phyloP scores from a whole-genome alignment of 2,329 filamentous ascomycete genomes.

The Aspergillus pseudoviridinutans region DNA sequence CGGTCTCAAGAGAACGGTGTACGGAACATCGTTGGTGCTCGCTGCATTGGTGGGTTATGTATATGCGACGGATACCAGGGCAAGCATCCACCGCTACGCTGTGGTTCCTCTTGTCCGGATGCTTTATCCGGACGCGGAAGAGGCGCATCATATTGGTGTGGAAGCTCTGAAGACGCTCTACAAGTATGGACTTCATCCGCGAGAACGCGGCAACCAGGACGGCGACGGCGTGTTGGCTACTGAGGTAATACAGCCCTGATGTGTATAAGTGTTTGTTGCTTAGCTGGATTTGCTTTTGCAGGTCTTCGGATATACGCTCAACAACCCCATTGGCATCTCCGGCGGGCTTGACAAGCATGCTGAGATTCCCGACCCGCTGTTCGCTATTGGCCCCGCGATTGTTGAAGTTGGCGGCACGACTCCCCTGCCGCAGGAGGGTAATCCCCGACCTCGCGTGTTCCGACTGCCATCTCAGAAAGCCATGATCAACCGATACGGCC shows the following conservation, averaged over 20 bases:
- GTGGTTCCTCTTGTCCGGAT: conserved; percentile 48
- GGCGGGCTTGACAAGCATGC: conserved; percentile 94
- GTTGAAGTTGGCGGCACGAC: conserved; percentile 93
- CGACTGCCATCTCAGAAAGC: conserved; percentile 77
- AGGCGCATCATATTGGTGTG: conserved; percentile 82
- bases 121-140: conserved; percentile 58
- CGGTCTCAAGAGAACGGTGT: conserved; percentile 24
- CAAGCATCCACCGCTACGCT: conserved; percentile 65
- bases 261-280: conserved; percentile 1
- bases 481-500: conserved; percentile 90
- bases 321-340: conserved; percentile 91
- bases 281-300: conserved; percentile 10
- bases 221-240: conserved; percentile 52
- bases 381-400: conserved; percentile 77
- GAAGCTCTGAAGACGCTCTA: conserved; percentile 68
- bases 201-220: conserved; percentile 68
- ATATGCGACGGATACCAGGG: conserved; percentile 71
- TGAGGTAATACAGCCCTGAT: conserved; percentile 32
- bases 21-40: conserved; percentile 52
- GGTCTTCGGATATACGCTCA: conserved; percentile 73
- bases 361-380: conserved; percentile 78
- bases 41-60: conserved; percentile 53
- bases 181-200: conserved; percentile 69
- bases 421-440: conserved; percentile 80
- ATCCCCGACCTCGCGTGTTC: conserved; percentile 84